Conservation (phyloP, 768 basidiomycete genomes). For the Vishniacozyma victoriae region DNA sequence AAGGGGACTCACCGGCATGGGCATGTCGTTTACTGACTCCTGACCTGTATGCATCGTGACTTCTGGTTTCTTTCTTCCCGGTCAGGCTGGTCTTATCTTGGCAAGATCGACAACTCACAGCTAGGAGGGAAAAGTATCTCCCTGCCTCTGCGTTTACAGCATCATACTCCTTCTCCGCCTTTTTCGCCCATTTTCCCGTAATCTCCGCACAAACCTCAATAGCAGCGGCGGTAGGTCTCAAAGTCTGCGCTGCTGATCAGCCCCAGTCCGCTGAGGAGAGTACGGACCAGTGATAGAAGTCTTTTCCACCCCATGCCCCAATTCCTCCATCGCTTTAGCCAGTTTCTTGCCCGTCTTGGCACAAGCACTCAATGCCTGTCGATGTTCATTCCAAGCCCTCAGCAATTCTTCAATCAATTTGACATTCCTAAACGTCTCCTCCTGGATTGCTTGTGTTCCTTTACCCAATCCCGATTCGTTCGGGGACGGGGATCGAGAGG, state of each 20-base stretch:
- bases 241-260: conserved; percentile 11
- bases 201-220: conserved; percentile 6
- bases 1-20: too few relatives aligned
- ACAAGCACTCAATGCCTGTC: conserved; percentile 2
- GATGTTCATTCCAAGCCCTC: conserved; percentile 19
- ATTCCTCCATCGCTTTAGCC: conserved; percentile 9
- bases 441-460: neutral
- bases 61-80: conserved; percentile 11
- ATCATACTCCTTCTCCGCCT: conserved; percentile 17
- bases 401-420: conserved; percentile 14
- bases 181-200: conserved; percentile 9
- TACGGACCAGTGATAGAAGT: conserved; percentile 13
- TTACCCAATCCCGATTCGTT: too few relatives aligned
- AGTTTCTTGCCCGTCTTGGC: conserved; percentile 16
- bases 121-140: conserved; percentile 14
- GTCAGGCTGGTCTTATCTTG: neutral
- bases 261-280: neutral
- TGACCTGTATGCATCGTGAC: conserved; percentile 17
- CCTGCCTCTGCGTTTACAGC: conserved; percentile 13
- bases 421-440: conserved; percentile 14
- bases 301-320: conserved; percentile 10
- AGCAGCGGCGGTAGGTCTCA: conserved; percentile 8
- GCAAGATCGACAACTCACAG: conserved; percentile 2
- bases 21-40: conserved; percentile 13
- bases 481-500: too few relatives aligned